Percentiles rank a stretch among this genome's conserved stretches.
Conservation (phyloP, 352 stramenopile genomes). For the Phytophthora sojae region DNA sequence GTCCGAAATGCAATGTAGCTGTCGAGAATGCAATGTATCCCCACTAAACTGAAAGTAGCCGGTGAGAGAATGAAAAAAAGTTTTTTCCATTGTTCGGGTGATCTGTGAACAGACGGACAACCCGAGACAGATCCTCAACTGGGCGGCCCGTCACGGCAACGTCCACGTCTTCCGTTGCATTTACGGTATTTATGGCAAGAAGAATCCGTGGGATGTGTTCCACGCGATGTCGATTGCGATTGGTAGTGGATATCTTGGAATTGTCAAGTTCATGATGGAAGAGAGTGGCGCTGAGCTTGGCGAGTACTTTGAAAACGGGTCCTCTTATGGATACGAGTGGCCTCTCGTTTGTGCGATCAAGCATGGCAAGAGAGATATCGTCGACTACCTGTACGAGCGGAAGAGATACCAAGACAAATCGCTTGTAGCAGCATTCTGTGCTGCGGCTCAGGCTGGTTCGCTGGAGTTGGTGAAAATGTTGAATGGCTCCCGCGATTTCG, state of each 20-base stretch:
- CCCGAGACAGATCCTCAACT: conserved; percentile 3
- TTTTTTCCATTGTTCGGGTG: neutral
- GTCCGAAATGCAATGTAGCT: too few relatives aligned
- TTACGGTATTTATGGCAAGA: neutral
- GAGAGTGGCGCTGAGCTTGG: neutral
- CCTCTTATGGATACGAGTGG: neutral
- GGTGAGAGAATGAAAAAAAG: too few relatives aligned
- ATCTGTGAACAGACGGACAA: neutral
- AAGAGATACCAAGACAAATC: neutral
- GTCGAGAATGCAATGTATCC: too few relatives aligned
- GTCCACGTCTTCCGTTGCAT: neutral
- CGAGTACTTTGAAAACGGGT: neutral
- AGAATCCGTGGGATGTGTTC: neutral
- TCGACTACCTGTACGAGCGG: conserved; percentile 1
- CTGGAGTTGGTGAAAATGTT: conserved; percentile 5
- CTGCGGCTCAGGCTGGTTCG: neutral
- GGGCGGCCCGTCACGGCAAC: conserved; percentile 1
- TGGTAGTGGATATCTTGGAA: conserved; percentile 4
- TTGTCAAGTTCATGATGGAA: conserved; percentile 12
- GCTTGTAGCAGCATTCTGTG: neutral
- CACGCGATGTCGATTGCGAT: conserved; percentile 3
- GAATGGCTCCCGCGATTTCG: neutral
- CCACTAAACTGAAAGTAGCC: too few relatives aligned
- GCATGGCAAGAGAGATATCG: neutral
- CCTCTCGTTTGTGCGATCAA: conserved; percentile 4